phyloP scores from a whole-genome alignment of 148 eudicot genomes.

The Amaranthus palmeri region DNA sequence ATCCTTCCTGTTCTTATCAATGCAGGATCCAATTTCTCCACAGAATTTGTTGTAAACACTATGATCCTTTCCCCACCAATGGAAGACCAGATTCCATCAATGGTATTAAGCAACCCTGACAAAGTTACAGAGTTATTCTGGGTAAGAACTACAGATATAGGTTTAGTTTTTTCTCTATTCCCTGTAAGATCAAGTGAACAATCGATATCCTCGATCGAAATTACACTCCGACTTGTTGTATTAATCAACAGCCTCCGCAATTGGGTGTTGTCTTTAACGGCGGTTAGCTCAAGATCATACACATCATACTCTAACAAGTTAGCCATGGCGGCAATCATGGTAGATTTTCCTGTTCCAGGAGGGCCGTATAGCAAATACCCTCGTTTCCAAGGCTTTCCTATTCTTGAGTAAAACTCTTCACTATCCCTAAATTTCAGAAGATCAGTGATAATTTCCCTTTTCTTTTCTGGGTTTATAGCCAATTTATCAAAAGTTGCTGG shows the following conservation, averaged over 20 bases:
- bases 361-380: conserved; percentile 23
- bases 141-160: too few relatives aligned
- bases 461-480: conserved; percentile 14
- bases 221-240: not conserved
- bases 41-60: conserved; percentile 26
- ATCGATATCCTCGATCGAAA: conserved; percentile 21
- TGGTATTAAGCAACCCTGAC: conserved; percentile 20
- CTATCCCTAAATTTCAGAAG: conserved; percentile 15
- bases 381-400: conserved; percentile 21
- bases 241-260: conserved; percentile 9
- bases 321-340: conserved; percentile 23
- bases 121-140: not conserved
- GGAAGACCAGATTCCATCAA: conserved; percentile 28
- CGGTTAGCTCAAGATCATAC: conserved; percentile 14
- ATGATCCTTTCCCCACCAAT: conserved; percentile 28
- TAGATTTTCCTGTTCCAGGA: conserved; percentile 25
- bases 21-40: conserved; percentile 27
- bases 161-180: not conserved
- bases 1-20: conserved; percentile 22
- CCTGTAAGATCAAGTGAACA: not conserved
- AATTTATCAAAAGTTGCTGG: conserved; percentile 19
- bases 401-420: conserved; percentile 8
- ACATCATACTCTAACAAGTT: conserved; percentile 18
- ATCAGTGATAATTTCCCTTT: conserved; percentile 19
- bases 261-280: not conserved